Conservation (phyloP, 164 flowering plant species). For the Santalum album region DNA sequence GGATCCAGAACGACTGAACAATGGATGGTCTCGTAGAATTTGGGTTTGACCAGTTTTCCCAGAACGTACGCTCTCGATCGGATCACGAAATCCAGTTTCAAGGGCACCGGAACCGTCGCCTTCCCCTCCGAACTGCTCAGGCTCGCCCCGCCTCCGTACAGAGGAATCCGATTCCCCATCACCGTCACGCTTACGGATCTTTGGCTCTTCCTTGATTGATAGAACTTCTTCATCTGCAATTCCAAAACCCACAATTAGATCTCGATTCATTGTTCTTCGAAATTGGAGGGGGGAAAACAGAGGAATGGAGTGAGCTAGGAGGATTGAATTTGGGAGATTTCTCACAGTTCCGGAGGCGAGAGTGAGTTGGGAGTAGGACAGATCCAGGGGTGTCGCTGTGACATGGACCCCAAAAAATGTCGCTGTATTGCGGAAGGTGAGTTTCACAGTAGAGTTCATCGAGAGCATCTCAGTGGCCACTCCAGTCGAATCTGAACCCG, state of each 20-base stretch:
- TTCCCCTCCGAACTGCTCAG: constrained; percentile 57
- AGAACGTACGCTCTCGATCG: constrained; percentile 71
- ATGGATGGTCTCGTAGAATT: constrained; percentile 48
- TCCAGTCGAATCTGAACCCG: constrained; percentile 72
- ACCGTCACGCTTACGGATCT: constrained; percentile 38
- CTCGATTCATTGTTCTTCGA: too few relatives aligned
- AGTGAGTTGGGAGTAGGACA: constrained; percentile 50
- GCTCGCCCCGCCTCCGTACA: constrained; percentile 71
- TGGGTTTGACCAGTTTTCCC: constrained; percentile 78
- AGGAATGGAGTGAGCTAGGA: not conserved
- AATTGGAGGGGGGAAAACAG: not conserved
- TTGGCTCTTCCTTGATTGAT: constrained; percentile 73
- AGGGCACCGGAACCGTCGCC: constrained; percentile 35
- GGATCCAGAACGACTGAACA: constrained; percentile 45
- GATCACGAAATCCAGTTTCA: constrained; percentile 47
- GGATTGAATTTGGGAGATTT: too few relatives aligned
- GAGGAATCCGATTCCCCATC: constrained; percentile 56
- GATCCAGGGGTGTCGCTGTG: constrained; percentile 55
- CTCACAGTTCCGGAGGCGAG: constrained; percentile 67
- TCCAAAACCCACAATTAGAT: too few relatives aligned
- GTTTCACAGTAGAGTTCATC: constrained; percentile 61
- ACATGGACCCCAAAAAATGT: constrained; percentile 89
- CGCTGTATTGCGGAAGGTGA: constrained; percentile 69
- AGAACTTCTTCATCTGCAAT: constrained; percentile 65
- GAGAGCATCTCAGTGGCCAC: constrained; percentile 84